Base-by-base conservation (phyloP, 768 basidiomycete species). In the Chalciporus pseudorubinellus region DNA sequence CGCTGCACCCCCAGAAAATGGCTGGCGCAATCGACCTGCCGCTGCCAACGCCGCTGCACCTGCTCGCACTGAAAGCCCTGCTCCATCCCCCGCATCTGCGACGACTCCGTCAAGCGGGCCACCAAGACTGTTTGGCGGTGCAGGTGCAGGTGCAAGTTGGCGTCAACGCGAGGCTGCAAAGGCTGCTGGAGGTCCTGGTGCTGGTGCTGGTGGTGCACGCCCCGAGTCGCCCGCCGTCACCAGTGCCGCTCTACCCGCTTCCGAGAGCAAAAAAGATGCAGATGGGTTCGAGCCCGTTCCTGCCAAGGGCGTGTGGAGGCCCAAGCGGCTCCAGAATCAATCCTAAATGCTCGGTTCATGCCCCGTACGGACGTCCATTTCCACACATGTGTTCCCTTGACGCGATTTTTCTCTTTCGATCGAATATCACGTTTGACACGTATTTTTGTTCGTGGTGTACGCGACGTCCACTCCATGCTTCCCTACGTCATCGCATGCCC, bases 251-350 rank as follows among this genome's bases (percentile, higher is more conserved):
- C 43, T 56, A 2, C 72, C 77, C 5, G 40, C 59, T 3, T 75
- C 79, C 47, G 78, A 79, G 45, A 44, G 64, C 6, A 72, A 71
- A 57, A 79, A 74, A 59, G 84, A 87, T 38, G 74, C 81, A 4
- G 88, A 90, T 59, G 87, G 89, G 4, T 89, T 89, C 77, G 82
- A 84, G 68, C 75, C 81, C 21, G 83, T 85, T 6, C 6, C 68
- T 2, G 56, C 57, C 29, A 67, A 60, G 50, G 54, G 45, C n/a
- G 58, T 60, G 33, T 69, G 67, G 67, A 46, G 50, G 36, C 8
- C 65, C 1, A 56, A 12, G 42, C 63, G 55, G 21, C 1, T 64
- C 6, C 67, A 55, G 39, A 51, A 34, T 28, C 49, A 50, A 39
- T 21, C 46, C 8, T 50, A 41, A 33, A 11, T 21, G 21, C 9